Percentiles rank a stretch among this genome's conserved stretches.
Conservation (phyloP, 176 grass and related monocot species). For the Avena sativa region DNA sequence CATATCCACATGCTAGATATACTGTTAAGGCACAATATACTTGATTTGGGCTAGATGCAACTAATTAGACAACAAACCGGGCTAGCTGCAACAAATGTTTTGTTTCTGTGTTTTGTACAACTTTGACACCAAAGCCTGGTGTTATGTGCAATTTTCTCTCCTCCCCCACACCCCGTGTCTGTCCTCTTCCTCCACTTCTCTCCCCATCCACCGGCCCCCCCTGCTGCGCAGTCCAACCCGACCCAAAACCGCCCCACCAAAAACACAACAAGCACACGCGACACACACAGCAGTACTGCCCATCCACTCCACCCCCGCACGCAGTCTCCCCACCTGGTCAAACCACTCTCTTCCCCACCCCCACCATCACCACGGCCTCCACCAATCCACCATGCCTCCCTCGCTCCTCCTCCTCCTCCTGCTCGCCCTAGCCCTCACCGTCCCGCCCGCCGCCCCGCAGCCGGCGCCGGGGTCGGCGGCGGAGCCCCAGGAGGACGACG, state of each 20-base stretch:
- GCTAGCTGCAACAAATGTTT: too few species aligned
- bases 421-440: neutral
- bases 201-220: conserved; percentile 5
- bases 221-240: neutral
- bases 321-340: conserved; percentile 36
- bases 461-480: conserved; percentile 2
- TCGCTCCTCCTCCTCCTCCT: conserved; percentile 22
- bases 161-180: neutral
- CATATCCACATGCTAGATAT: too few species aligned
- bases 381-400: conserved; percentile 47
- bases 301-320: conserved; percentile 27
- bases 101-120: too few species aligned
- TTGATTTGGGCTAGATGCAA: too few species aligned
- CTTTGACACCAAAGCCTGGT: too few species aligned
- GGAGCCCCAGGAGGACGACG: conserved; percentile 66
- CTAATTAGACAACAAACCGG: too few species aligned
- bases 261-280: conserved; percentile 15
- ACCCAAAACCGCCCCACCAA: conserved; percentile 18
- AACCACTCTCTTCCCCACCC: conserved; percentile 8
- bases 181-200: conserved; percentile 15
- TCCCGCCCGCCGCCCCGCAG: conserved; percentile 34
- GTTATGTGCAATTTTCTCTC: too few species aligned
- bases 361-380: conserved; percentile 22
- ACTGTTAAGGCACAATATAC: too few species aligned
- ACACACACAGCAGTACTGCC: conserved; percentile 18